These are phyloP conservation scores for Microcera coccophila DNA, from an alignment of 2,329 filamentous ascomycete genomes.

Conservation along the genomic window DNA sequence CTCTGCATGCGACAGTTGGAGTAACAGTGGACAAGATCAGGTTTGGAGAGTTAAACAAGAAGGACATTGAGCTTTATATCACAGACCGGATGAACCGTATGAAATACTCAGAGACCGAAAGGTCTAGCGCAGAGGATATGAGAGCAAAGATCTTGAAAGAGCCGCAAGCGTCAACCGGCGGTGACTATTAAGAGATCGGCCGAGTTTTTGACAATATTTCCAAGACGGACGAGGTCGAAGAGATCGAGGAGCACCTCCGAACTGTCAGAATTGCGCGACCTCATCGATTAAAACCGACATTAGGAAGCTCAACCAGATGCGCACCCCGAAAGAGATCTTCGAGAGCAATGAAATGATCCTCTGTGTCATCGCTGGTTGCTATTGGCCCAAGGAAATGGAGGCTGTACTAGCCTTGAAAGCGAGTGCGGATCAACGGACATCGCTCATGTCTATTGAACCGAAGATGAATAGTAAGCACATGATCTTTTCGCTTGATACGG, in stretches of 20 bases:
- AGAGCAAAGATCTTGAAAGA: conserved; percentile 26
- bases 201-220: conserved; percentile 28
- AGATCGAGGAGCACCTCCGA: conserved; percentile 30
- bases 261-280: conserved; percentile 28
- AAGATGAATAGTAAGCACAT: conserved; percentile 12
- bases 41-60: conserved; percentile 22
- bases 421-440: conserved; percentile 2
- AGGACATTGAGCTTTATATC: conserved; percentile 32
- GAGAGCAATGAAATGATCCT: conserved; percentile 38
- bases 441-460: conserved; percentile 8
- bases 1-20: conserved; percentile 15
- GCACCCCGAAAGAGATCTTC: conserved; percentile 32
- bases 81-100: conserved; percentile 28
- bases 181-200: conserved; percentile 12
- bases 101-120: conserved; percentile 25
- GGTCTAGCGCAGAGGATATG: conserved; percentile 29
- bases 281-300: conserved; percentile 33
- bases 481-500: conserved; percentile 4
- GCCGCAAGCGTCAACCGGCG: not conserved
- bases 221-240: conserved; percentile 33
- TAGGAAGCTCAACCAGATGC: conserved; percentile 27
- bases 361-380: conserved; percentile 29
- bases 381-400: conserved; percentile 28
- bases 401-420: conserved; percentile 9
- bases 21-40: conserved; percentile 20